Base-by-base conservation (phyloP, 2,329 filamentous ascomycete species). In the Alternaria arbusti region DNA sequence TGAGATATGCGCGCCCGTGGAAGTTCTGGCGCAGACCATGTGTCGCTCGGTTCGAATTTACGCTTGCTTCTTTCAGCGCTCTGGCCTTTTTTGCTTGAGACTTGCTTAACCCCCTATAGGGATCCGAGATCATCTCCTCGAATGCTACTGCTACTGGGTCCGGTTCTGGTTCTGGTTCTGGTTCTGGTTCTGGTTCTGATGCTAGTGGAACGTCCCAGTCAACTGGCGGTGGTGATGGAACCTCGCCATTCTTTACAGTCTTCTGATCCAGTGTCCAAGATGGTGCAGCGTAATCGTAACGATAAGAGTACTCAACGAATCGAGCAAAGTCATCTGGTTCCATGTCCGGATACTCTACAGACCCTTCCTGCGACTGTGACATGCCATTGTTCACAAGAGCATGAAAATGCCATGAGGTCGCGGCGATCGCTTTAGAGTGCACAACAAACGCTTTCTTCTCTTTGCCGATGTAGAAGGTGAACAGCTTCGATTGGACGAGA, bases 271-370 rank as follows among this genome's bases (percentile, higher is more conserved):
- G 7, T 3, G 12, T 22, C 55, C 65, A 67, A 4, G n/a, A 1
- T 8, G 72, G 72, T 4, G 57, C 52, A 0, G 70, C 69, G 20
- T 75, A 77, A 22, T 77, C 68, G 5, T 58, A 45, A 3, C 68
- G 64, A 28, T 76, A 76, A 2, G 70, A 70, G 17, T 73, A 77
- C 36, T 78, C 72, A 3, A 70, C 45, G 45, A 70, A 77, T n/a
- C 74, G 64, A 2, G 63, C 59, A 59, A 78, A 77, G 32, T 76
- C 75, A 1, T 66, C 66, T 0, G 62, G 43, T 1, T 73, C 58
- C 8, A 76, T 32, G 22, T 77, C 69, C 0, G 50, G 3, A 2
- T 74, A n/a, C 26, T 66, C 55, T 0, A 71, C 73, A 13, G 44
- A 65, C 9, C 60, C 36, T 4, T 46, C 57, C 10, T 70, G 26